Conservation (phyloP, 208 protist species). For the Wallacemonas sp. region DNA sequence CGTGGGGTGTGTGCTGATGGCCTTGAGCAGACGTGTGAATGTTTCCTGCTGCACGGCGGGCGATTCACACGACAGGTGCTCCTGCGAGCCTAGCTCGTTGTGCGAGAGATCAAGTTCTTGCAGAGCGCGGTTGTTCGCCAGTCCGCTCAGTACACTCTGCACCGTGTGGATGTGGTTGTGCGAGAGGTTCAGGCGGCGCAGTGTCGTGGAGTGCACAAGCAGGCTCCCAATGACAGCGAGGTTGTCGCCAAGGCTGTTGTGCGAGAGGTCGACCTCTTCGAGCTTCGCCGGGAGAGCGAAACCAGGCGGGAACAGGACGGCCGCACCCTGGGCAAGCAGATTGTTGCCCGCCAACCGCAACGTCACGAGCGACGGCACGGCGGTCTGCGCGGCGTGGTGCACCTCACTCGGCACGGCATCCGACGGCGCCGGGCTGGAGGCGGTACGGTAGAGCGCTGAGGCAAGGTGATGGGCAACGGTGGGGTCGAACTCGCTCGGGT, state of each 20-base stretch:
- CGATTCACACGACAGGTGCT: conserved; percentile 15
- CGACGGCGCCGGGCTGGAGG: no score
- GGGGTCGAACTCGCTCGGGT: conserved; percentile 44
- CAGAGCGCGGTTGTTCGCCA: conserved; percentile 29
- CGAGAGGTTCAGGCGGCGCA: conserved; percentile 45
- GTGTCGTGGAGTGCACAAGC: conserved; percentile 28
- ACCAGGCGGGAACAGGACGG: conserved; percentile 42
- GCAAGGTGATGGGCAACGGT: conserved; percentile 41
- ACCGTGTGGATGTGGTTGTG: conserved; percentile 60
- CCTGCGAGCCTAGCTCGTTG: conserved; percentile 64
- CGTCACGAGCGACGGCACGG: conserved; percentile 23
- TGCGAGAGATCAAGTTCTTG: conserved; percentile 59
- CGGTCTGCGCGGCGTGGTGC: neutral
- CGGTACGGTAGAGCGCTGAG: conserved; percentile 43
- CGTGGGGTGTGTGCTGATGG: conserved; percentile 15
- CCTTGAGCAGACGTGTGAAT: neutral
- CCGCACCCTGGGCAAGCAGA: conserved; percentile 39
- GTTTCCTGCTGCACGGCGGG: conserved; percentile 11
- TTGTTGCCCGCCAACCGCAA: conserved; percentile 73
- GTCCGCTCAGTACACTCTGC: conserved; percentile 23
- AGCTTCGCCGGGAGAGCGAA: conserved; percentile 14
- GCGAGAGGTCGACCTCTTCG: conserved; percentile 59
- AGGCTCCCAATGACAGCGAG: conserved; percentile 37
- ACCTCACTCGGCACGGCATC: no score
- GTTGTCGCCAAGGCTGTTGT: conserved; percentile 60